phyloP scores from a whole-genome alignment of 306 rosid genomes.

The Casuarina cunninghamiana region DNA sequence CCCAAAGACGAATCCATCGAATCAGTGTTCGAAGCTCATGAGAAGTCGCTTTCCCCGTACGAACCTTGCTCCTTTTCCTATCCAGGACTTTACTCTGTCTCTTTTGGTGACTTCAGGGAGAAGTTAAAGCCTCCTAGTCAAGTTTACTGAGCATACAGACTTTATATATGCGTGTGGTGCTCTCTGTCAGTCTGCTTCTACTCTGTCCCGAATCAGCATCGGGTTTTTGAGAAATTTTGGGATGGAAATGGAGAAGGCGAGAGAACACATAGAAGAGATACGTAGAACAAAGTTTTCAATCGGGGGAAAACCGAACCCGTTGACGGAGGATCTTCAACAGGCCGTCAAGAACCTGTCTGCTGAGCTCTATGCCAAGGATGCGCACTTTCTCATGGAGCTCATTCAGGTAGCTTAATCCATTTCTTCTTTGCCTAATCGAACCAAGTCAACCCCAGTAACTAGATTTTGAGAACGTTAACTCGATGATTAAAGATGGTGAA shows the following conservation, averaged over 20 bases:
- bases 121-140: background rate
- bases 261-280: conserved; percentile 56
- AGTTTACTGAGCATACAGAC: background rate
- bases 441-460: no score
- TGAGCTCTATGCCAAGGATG: conserved; percentile 68
- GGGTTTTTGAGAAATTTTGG: background rate
- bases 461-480: no score
- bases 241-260: conserved; percentile 29
- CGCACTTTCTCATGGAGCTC: conserved; percentile 79
- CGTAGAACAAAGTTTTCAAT: conserved; percentile 58
- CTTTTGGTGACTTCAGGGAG: conserved; percentile 5
- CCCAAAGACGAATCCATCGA: no score
- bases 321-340: conserved; percentile 55
- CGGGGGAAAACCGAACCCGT: conserved; percentile 44
- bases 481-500: background rate
- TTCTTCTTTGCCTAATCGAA: no score
- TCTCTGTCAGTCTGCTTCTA: background rate
- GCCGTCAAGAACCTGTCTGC: conserved; percentile 58
- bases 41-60: no score
- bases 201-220: background rate
- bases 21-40: no score
- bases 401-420: conserved; percentile 44
- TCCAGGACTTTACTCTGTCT: no score
- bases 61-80: no score
- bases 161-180: background rate